phyloP scores from a whole-genome alignment of 441 rosid species.

The Syzygium malaccense region DNA sequence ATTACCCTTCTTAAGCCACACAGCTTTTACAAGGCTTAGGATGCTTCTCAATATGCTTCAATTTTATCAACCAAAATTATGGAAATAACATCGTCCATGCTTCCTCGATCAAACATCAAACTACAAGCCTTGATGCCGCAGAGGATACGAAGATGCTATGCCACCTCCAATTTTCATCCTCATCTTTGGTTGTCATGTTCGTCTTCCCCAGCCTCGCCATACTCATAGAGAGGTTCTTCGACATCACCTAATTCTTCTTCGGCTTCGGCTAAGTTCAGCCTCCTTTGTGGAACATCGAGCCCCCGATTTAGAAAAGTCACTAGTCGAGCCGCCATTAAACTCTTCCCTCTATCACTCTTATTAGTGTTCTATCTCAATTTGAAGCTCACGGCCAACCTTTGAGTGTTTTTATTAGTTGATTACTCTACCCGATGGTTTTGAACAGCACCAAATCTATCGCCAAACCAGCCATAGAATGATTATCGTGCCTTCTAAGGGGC shows the following conservation, averaged over 20 bases:
- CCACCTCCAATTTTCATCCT: background rate
- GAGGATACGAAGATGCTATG: background rate
- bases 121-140: background rate
- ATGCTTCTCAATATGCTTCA: background rate
- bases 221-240: background rate
- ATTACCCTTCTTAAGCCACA: background rate
- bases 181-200: background rate
- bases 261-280: background rate
- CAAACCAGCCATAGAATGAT: too few species aligned
- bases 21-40: background rate
- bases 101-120: background rate
- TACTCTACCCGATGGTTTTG: too few species aligned
- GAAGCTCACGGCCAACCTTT: too few species aligned
- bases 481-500: too few species aligned
- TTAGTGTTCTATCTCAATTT: too few species aligned
- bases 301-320: background rate
- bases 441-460: too few species aligned
- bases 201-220: background rate
- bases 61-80: background rate
- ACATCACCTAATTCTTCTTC: background rate
- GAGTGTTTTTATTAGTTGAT: too few species aligned
- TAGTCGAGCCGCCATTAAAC: background rate
- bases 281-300: background rate
- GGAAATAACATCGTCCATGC: background rate
- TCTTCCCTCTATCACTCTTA: too few species aligned